phyloP scores from a whole-genome alignment of 108 stramenopile species.

The Nitzschia palea region DNA sequence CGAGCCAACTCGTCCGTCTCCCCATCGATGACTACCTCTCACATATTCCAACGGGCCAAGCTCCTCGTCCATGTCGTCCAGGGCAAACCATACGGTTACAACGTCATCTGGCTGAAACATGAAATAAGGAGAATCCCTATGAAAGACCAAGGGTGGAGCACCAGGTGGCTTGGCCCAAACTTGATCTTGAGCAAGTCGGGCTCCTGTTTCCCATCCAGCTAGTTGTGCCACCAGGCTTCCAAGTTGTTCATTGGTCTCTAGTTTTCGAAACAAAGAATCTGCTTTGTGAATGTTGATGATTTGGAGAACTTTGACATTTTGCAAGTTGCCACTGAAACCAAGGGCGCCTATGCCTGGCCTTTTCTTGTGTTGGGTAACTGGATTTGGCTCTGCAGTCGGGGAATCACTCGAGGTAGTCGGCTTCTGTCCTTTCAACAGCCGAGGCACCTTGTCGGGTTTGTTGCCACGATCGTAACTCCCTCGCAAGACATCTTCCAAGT shows the following conservation, averaged over 20 bases:
- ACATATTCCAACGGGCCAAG: conserved; percentile 84
- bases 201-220: conserved; percentile 67
- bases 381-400: conserved; percentile 1
- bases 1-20: conserved; percentile 58
- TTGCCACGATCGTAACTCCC: conserved; percentile 64
- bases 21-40: conserved; percentile 69
- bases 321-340: conserved; percentile 47
- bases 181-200: conserved; percentile 83
- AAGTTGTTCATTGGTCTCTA: conserved; percentile 50
- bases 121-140: conserved; percentile 86
- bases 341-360: conserved; percentile 20
- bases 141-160: conserved; percentile 70
- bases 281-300: conserved; percentile 85
- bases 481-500: conserved; percentile 63
- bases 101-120: conserved; percentile 76
- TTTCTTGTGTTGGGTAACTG: conserved; percentile 13
- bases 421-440: conserved; percentile 32
- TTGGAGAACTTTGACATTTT: conserved; percentile 69
- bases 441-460: conserved; percentile 71
- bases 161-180: conserved; percentile 83
- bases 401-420: conserved; percentile 11
- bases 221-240: conserved; percentile 62
- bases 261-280: conserved; percentile 56
- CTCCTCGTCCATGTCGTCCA: conserved; percentile 81
- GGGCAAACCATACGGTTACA: conserved; percentile 81